Evolutionary conservation across 148 eudicot species (phyloP).

Genomic region (Nepenthes gracilis): DNA sequence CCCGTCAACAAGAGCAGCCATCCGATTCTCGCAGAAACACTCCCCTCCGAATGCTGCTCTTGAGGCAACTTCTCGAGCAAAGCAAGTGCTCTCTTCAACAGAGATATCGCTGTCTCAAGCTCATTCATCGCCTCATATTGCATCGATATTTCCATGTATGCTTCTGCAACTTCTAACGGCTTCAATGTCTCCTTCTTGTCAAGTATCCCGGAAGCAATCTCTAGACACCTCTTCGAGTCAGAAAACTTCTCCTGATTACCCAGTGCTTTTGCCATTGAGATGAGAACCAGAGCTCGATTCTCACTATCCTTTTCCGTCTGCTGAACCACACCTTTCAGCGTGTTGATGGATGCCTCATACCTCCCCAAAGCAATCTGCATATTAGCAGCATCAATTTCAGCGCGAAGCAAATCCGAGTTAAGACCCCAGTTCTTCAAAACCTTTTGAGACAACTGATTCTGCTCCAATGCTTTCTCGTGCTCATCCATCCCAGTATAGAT

Average conservation of each 20-base stretch:
- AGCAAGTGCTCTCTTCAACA: constrained; percentile 53
- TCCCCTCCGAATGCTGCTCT: constrained; percentile 76
- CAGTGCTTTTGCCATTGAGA: constrained; percentile 80
- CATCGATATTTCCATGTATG: constrained; percentile 83
- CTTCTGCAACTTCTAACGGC: constrained; percentile 59
- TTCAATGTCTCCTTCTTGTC: constrained; percentile 49
- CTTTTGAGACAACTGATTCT: constrained; percentile 60
- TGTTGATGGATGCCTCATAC: constrained; percentile 54
- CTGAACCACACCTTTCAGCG: constrained; percentile 46
- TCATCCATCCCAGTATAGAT: constrained; percentile 88
- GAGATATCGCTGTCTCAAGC: constrained; percentile 64
- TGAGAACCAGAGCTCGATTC: constrained; percentile 55
- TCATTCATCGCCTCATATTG: constrained; percentile 85
- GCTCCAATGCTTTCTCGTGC: constrained; percentile 76
- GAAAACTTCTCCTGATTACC: constrained; percentile 58
- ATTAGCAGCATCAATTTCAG: constrained; percentile 85
- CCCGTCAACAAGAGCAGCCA: constrained; percentile 82
- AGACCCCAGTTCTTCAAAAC: constrained; percentile 82
- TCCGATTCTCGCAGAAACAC: constrained; percentile 75
- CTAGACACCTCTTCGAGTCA: constrained; percentile 72
- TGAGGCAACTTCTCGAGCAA: constrained; percentile 70
- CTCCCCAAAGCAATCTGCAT: constrained; percentile 81
- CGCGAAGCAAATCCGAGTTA: constrained; percentile 55
- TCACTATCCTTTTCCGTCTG: constrained; percentile 73
- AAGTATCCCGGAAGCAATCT: constrained; percentile 53